phyloP scores from a whole-genome alignment of 2,329 filamentous ascomycete species.

The Colletotrichum lupini region DNA sequence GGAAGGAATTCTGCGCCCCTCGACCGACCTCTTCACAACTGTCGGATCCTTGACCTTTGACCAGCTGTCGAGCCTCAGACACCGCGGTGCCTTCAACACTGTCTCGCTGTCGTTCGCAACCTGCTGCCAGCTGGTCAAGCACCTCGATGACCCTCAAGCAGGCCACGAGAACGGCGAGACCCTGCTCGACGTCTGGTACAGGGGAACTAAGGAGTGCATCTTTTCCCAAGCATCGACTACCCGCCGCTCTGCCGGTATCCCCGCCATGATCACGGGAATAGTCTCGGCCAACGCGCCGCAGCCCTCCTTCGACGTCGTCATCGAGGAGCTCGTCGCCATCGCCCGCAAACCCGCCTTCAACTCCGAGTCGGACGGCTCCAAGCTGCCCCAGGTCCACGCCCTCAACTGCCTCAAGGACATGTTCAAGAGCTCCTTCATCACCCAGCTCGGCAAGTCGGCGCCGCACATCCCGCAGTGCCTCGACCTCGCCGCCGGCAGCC shows the following conservation, averaged over 20 bases:
- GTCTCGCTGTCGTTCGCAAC: conserved; percentile 88
- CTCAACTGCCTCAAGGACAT: conserved; percentile 94
- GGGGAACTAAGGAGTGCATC: conserved; percentile 77
- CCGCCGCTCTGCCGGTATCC: conserved; percentile 90
- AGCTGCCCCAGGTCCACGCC: conserved; percentile 91
- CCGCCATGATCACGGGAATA: conserved; percentile 85
- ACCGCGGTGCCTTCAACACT: conserved; percentile 92
- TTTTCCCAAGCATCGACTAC: conserved; percentile 84
- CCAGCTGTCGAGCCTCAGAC: conserved; percentile 84
- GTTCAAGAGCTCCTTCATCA: conserved; percentile 83
- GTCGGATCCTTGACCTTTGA: conserved; percentile 82
- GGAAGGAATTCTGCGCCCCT: conserved; percentile 58
- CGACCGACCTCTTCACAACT: conserved; percentile 66
- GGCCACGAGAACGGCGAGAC: conserved; percentile 45
- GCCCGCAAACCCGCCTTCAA: conserved; percentile 64
- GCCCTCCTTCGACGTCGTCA: conserved; percentile 73
- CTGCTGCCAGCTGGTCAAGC: conserved; percentile 76
- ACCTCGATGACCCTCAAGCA: conserved; percentile 46
- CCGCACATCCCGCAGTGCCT: conserved; percentile 79
- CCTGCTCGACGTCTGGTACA: conserved; percentile 77
- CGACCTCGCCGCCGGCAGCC: conserved; percentile 80
- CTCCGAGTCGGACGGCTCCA: conserved; percentile 69
- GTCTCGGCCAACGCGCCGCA: conserved; percentile 71
- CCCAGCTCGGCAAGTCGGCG: conserved; percentile 79
- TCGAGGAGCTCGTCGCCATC: conserved; percentile 71